These are phyloP conservation scores for Apocynum venetum DNA, from an alignment of 257 asterid genomes.

Conservation along the genomic window DNA sequence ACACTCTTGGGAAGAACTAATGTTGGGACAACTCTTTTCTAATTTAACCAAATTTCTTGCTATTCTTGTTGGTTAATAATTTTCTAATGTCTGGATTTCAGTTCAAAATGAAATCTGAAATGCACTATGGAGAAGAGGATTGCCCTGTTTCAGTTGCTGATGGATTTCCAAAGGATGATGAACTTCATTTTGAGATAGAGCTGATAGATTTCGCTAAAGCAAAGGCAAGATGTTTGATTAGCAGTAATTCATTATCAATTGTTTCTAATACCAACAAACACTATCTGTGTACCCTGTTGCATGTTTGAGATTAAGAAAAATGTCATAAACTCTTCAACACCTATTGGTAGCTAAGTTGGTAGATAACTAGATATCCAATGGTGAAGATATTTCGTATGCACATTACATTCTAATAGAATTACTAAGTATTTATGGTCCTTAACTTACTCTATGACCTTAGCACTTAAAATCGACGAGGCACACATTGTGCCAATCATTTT, in stretches of 20 bases:
- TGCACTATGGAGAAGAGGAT: constrained; percentile 84
- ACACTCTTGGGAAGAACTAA: background rate
- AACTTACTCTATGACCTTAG: too few species aligned
- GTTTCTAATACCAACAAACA: background rate
- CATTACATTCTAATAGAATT: background rate
- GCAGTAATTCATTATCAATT: background rate
- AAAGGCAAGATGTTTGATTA: constrained; percentile 62
- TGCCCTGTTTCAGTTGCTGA: constrained; percentile 75
- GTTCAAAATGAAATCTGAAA: constrained; percentile 93
- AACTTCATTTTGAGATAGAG: constrained; percentile 96
- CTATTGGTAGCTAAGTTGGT: background rate
- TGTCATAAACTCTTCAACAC: background rate
- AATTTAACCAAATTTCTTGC: background rate
- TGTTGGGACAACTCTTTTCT: too few species aligned
- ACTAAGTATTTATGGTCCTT: background rate
- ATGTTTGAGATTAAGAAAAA: constrained; percentile 1
- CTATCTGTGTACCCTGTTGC: background rate
- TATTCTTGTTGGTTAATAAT: background rate
- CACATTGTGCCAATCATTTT: background rate
- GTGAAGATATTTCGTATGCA: background rate
- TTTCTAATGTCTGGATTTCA: constrained; percentile 33
- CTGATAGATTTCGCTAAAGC: constrained; percentile 81
- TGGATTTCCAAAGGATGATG: constrained; percentile 83
- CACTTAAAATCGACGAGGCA: too few species aligned
- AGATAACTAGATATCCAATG: background rate